Percentiles rank a stretch among this genome's conserved stretches.
phyloP scores from a whole-genome alignment of 306 rosid species.

The Corylus avellana region DNA sequence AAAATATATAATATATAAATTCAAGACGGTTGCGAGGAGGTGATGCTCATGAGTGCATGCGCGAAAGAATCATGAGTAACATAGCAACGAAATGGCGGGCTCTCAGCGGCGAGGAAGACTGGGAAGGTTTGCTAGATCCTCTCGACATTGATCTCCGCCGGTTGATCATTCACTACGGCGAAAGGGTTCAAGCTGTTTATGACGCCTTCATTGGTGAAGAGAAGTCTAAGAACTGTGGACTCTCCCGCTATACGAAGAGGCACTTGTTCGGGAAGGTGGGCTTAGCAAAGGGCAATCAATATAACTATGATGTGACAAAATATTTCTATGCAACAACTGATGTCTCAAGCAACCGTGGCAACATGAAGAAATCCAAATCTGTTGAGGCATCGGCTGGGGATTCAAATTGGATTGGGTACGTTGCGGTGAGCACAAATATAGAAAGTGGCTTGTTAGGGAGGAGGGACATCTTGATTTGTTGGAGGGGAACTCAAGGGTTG shows the following conservation, averaged over 20 bases:
- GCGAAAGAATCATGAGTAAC: too few species aligned
- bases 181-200: constrained; percentile 79
- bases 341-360: constrained; percentile 34
- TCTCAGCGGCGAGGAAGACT: constrained; percentile 55
- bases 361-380: constrained; percentile 40
- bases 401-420: constrained; percentile 57
- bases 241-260: constrained; percentile 30
- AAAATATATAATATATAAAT: too few species aligned
- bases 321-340: constrained; percentile 47
- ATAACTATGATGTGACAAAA: constrained; percentile 40
- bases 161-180: constrained; percentile 68
- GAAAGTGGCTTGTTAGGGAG: constrained; percentile 48
- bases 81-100: constrained; percentile 45
- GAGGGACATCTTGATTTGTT: constrained; percentile 56
- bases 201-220: constrained; percentile 55
- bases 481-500: constrained; percentile 49
- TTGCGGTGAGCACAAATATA: constrained; percentile 54
- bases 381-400: constrained; percentile 54
- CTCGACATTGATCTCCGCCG: constrained; percentile 63
- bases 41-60: too few species aligned
- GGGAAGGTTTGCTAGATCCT: constrained; percentile 70
- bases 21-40: neutral
- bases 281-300: constrained; percentile 32
- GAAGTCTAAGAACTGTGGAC: constrained; percentile 31
- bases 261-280: constrained; percentile 37